Evolutionary conservation across 306 rosid species (phyloP).

Genomic region (Cucurbita pepo): DNA sequence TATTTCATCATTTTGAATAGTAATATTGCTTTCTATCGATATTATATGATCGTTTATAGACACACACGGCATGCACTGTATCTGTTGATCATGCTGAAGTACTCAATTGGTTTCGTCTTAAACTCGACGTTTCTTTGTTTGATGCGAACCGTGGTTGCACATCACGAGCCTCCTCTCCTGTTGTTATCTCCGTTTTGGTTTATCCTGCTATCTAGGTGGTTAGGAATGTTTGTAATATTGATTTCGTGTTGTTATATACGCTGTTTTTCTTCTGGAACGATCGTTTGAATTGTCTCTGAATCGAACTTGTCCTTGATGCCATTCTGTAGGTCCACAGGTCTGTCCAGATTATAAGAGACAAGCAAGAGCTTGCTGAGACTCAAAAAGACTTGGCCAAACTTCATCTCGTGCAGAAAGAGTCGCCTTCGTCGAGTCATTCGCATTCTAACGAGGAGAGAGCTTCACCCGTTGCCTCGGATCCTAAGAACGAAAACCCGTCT

Average conservation of each 20-base stretch:
- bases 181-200: not conserved
- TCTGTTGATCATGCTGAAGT: not conserved
- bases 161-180: not conserved
- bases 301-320: not conserved
- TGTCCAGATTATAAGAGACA: conserved; percentile 89
- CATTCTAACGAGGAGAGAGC: conserved; percentile 71
- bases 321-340: conserved; percentile 66
- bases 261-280: not conserved
- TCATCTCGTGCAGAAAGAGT: conserved; percentile 79
- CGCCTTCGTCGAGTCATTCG: conserved; percentile 60
- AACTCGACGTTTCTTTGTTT: not conserved
- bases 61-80: not conserved
- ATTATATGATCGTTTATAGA: not conserved
- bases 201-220: not conserved
- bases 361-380: conserved; percentile 87
- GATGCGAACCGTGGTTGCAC: not conserved
- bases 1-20: not conserved
- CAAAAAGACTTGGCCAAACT: conserved; percentile 93
- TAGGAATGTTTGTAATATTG: not conserved
- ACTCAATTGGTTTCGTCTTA: not conserved
- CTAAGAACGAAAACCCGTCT: conserved; percentile 39
- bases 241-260: not conserved
- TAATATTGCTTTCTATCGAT: not conserved
- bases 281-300: not conserved
- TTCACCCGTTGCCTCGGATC: conserved; percentile 43